Percentiles rank a stretch among this genome's conserved stretches.
phyloP scores from a whole-genome alignment of 768 basidiomycete species.

The Mycena olivaceomarginata region DNA sequence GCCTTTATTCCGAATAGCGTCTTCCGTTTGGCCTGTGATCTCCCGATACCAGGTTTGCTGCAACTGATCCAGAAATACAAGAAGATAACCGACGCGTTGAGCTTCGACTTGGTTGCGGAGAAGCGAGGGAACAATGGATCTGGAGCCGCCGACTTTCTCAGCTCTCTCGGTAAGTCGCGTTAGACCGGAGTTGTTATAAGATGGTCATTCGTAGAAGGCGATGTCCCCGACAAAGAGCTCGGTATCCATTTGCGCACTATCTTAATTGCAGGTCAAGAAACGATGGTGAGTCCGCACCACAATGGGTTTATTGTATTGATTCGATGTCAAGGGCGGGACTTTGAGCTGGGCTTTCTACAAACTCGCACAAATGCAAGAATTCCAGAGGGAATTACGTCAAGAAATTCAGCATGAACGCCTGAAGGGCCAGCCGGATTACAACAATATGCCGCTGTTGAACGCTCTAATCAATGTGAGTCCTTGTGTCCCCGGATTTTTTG shows the following conservation, averaged over 20 bases:
- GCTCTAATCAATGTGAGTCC: not conserved
- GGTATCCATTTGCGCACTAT: not conserved
- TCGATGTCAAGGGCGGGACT: not conserved
- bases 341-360: not conserved
- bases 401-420: not conserved
- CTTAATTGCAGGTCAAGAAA: not conserved
- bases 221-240: not conserved
- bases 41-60: not conserved
- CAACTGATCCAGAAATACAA: not conserved
- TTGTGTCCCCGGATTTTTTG: not conserved
- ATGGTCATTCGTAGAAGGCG: not conserved
- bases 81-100: slow-evolving; percentile 1
- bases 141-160: not conserved
- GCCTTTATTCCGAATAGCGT: slow-evolving; percentile 7
- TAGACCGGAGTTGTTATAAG: not conserved
- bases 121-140: not conserved
- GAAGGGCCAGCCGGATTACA: not conserved
- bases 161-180: not conserved
- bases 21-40: not conserved
- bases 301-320: not conserved
- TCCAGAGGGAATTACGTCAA: not conserved
- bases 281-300: not conserved
- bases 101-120: not conserved
- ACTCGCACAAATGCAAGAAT: not conserved
- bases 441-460: not conserved